Evolutionary conservation across 192 early-diverging fungal species (phyloP), one percentile per base, ranked within the genome.

Genomic region (Rhizophagus sp.): DNA sequence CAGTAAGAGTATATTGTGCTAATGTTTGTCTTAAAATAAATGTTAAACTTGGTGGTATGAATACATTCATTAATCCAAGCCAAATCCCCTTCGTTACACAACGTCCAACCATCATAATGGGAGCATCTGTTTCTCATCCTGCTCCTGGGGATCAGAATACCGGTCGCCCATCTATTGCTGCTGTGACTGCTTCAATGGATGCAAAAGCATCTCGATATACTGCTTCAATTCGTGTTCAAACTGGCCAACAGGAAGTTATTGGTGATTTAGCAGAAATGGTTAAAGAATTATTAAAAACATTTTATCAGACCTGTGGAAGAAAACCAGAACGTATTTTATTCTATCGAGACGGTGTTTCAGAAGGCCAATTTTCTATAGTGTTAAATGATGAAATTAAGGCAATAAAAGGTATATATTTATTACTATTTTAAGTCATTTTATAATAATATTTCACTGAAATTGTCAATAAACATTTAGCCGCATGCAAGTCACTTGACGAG

Each of bases 11-110:
- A 87, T 98, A 98, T 87, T 96, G 95, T 77, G 97, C 96, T 22
- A 98, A 98, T 73, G 92, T 98, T n/a, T 95, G 92, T 75, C 85
- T 98, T 27, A 98, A 97, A 87, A 90, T 97, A 75, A 98, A 98
- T 84, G 89, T 93, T 52, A 97, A 98, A 88, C 89, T 98, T 11
- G 95, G 96, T 94, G 52, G 52, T 44, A 92, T 92, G 86, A 97
- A 97, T 85, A 87, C 91, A 34, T 91, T 87, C 79, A 82, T 98
- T 49, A 79, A 75, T 0, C 83, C 83, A 25, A 50, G 79, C 10
- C 85, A 93, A 64, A 85, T 93, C 11, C 91, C 91, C 0, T 94
- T 97, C 19, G 6, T 57, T 22, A 57, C 52, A 19, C 15, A 57
- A 22, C 52, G 52, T 0, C 52, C 52, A 6, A 57, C 52, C 1